A percentile compares a stretch with the other conserved stretches of the same genome.
Conservation (phyloP, 805 yeast species). For the Nakazawaea pomicola region DNA sequence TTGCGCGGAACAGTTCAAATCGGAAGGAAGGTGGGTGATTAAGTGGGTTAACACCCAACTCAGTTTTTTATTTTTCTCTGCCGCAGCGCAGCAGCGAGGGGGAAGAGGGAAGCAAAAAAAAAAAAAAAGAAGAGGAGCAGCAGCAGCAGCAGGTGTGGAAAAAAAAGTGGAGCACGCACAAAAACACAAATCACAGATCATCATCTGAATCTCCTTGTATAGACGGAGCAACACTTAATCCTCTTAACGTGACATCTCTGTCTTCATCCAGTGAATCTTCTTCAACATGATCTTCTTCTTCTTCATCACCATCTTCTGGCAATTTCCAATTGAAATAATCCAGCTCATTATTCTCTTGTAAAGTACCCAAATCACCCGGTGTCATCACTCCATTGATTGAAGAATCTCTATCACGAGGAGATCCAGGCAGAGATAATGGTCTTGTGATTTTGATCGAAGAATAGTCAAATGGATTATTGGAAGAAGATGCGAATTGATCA, state of each 20-base stretch:
- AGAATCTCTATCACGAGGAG: constrained; percentile 70
- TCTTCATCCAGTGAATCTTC: constrained; percentile 40
- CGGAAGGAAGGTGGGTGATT: too few relatives aligned
- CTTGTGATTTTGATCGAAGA: constrained; percentile 63
- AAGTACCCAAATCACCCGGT: constrained; percentile 96
- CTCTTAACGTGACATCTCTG: constrained; percentile 21
- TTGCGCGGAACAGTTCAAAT: too few relatives aligned
- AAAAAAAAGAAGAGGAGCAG: too few relatives aligned
- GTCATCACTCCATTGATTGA: constrained; percentile 62
- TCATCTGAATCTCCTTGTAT: constrained; percentile 21
- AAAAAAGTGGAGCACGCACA: neutral
- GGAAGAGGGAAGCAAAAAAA: too few relatives aligned
- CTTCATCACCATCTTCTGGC: constrained; percentile 19
- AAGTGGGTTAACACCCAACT: too few relatives aligned
- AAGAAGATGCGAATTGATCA: constrained; percentile 54
- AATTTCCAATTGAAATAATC: constrained; percentile 66
- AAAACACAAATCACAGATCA: constrained; percentile 9
- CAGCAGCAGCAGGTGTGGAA: too few relatives aligned
- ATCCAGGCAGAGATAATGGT: constrained; percentile 96
- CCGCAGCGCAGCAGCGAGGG: too few relatives aligned
- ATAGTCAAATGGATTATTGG: constrained; percentile 29
- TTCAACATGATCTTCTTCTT: constrained; percentile 36
- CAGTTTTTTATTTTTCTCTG: too few relatives aligned
- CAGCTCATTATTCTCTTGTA: constrained; percentile 81
- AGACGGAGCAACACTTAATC: constrained; percentile 32